Percentiles rank a stretch among this genome's conserved stretches.
Conservation (phyloP, 352 stramenopile genomes). For the Thalassiosira hispida region DNA sequence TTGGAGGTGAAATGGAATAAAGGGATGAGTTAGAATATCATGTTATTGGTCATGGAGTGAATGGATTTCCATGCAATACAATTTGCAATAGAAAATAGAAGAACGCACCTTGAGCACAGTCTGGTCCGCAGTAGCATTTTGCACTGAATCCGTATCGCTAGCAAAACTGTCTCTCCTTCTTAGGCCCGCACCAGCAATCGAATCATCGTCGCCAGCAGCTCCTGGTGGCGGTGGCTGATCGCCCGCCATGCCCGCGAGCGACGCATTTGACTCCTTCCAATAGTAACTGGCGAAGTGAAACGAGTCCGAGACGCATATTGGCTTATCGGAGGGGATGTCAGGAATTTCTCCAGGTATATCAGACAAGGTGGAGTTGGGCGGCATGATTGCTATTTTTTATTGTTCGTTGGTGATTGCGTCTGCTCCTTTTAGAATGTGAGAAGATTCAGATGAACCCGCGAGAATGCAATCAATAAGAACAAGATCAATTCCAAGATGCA, state of each 20-base stretch:
- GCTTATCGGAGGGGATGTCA: no score
- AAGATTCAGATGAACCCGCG: not conserved
- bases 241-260: conserved; percentile 8
- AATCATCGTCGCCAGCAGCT: conserved; percentile 3
- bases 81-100: not conserved
- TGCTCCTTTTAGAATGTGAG: not conserved
- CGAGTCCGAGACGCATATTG: conserved; percentile 38
- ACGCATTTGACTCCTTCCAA: conserved; percentile 8
- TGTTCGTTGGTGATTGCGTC: not conserved
- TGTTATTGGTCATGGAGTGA: not conserved
- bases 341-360: no score
- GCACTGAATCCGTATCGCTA: not conserved
- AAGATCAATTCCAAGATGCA: not conserved
- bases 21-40: conserved; percentile 3
- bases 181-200: not conserved
- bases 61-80: not conserved
- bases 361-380: conserved; percentile 7
- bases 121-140: not conserved
- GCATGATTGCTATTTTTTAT: conserved; percentile 15
- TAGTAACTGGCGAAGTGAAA: conserved; percentile 55
- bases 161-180: no score
- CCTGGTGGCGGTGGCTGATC: not conserved
- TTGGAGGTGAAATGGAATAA: not conserved
- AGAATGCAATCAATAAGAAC: not conserved
- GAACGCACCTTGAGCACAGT: not conserved